phyloP scores from a whole-genome alignment of 2,329 filamentous ascomycete species.

The Zymoseptoria passerinii region DNA sequence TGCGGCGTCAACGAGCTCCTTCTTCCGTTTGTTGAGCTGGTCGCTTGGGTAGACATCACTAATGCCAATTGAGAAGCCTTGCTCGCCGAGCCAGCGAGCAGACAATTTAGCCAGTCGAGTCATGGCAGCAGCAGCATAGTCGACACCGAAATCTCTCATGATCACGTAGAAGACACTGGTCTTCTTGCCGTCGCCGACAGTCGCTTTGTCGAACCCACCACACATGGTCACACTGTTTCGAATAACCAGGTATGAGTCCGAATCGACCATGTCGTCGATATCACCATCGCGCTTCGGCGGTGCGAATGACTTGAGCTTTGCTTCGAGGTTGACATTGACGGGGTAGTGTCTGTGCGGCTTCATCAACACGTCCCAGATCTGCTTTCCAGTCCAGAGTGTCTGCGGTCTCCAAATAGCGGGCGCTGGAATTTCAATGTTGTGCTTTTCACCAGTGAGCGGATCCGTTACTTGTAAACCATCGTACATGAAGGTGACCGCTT shows the following conservation, averaged over 20 bases:
- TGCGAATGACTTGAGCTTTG: constrained; percentile 76
- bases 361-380: constrained; percentile 88
- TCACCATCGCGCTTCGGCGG: constrained; percentile 49
- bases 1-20: constrained; percentile 64
- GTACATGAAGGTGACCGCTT: constrained; percentile 91
- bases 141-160: constrained; percentile 85
- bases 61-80: constrained; percentile 93
- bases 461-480: constrained; percentile 52
- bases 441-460: constrained; percentile 39
- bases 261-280: constrained; percentile 65
- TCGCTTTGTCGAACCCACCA: constrained; percentile 94
- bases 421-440: constrained; percentile 73
- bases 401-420: constrained; percentile 80
- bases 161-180: constrained; percentile 97
- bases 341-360: constrained; percentile 75
- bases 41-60: constrained; percentile 83
- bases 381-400: constrained; percentile 91
- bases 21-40: constrained; percentile 62
- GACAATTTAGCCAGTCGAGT: constrained; percentile 87
- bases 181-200: constrained; percentile 94
- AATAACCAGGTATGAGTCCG: constrained; percentile 81
- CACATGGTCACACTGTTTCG: constrained; percentile 98
- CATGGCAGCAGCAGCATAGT: constrained; percentile 84
- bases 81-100: constrained; percentile 77
- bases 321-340: constrained; percentile 85